A percentile compares a stretch with the other conserved stretches of the same genome.
Evolutionary conservation across 1,139 yeast species (phyloP).

Genomic region (Kluyveromyces marxianus): DNA sequence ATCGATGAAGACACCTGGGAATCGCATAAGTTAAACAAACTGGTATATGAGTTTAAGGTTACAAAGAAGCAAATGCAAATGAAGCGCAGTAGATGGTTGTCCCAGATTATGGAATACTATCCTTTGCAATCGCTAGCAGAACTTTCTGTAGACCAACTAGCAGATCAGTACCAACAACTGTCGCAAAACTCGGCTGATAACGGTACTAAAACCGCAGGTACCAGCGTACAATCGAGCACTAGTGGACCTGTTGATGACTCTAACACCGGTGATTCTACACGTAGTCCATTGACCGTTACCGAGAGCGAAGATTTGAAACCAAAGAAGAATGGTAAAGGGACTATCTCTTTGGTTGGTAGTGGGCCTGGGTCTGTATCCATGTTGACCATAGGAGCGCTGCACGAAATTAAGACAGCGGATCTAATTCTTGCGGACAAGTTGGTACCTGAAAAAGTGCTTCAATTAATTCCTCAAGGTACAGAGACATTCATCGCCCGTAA

Average conservation of each 20-base stretch:
- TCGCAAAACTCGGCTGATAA: background rate
- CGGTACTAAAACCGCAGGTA: background rate
- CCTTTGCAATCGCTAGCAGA: constrained; percentile 60
- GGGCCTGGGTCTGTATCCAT: constrained; percentile 90
- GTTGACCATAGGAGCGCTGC: constrained; percentile 77
- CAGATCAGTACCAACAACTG: constrained; percentile 9
- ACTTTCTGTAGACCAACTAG: constrained; percentile 22
- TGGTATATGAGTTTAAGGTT: constrained; percentile 56
- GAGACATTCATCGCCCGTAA: constrained; percentile 81
- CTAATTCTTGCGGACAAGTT: constrained; percentile 82
- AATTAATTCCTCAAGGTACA: constrained; percentile 66
- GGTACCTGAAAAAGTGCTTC: constrained; percentile 83
- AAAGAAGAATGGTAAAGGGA: constrained; percentile 33
- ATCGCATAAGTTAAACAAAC: constrained; percentile 47
- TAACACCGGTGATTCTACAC: background rate
- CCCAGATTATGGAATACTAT: constrained; percentile 86
- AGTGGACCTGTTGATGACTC: background rate
- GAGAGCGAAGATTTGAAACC: background rate
- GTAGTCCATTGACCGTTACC: background rate
- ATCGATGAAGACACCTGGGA: constrained; percentile 69
- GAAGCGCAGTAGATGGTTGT: constrained; percentile 73
- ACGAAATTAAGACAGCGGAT: constrained; percentile 77
- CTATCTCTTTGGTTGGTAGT: constrained; percentile 77
- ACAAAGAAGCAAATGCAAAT: constrained; percentile 44
- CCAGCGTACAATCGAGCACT: background rate